Conservation (phyloP, 2,329 filamentous ascomycete genomes). For the Epichloe gansuensis region DNA sequence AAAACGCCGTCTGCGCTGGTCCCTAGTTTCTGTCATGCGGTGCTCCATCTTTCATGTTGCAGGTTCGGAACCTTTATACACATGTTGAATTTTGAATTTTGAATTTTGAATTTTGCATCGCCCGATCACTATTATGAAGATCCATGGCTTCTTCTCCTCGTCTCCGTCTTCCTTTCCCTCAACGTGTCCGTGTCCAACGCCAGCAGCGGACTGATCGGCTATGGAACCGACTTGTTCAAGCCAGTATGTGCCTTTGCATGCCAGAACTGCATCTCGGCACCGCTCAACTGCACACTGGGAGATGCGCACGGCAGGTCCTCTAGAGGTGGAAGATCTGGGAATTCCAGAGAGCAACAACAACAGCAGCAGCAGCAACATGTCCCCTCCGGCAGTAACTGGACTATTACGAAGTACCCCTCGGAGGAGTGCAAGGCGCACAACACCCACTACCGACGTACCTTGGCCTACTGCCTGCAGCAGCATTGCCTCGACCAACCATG, state of each 20-base stretch:
- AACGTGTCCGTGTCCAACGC: background rate
- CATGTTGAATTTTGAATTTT: too few relatives aligned
- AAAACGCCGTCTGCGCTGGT: background rate
- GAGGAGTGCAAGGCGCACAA: background rate
- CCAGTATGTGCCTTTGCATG: constrained; percentile 20
- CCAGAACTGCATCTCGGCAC: constrained; percentile 11
- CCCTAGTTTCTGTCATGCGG: too few relatives aligned
- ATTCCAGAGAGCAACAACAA: too few relatives aligned
- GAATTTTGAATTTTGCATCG: too few relatives aligned
- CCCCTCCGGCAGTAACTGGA: background rate
- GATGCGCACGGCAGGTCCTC: background rate
- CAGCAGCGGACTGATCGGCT: constrained; percentile 8
- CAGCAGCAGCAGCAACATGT: too few relatives aligned
- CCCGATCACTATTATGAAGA: background rate
- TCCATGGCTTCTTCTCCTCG: background rate
- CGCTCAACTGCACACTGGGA: constrained; percentile 13
- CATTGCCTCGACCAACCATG: background rate
- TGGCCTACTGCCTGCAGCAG: background rate
- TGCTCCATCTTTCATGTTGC: too few relatives aligned
- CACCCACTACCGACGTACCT: background rate
- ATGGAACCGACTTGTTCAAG: constrained; percentile 13
- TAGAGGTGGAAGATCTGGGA: too few relatives aligned
- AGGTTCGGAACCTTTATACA: too few relatives aligned
- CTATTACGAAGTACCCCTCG: background rate
- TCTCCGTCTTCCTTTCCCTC: background rate